Base-by-base conservation (phyloP, 306 rosid species). In the Trifolium dubium region DNA sequence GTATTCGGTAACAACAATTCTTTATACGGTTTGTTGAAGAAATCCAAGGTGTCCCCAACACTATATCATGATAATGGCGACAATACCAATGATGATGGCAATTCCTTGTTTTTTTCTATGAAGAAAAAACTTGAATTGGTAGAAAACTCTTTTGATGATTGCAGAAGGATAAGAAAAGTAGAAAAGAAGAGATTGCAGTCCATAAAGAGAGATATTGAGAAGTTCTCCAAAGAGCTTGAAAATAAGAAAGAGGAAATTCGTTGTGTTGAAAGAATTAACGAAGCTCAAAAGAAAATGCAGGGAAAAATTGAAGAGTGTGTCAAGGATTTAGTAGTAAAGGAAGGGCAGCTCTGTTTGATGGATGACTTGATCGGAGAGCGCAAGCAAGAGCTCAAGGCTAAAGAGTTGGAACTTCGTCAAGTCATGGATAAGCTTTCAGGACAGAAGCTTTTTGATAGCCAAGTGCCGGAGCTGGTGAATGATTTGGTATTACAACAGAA, bases 181-280 rank as follows among this genome's bases (percentile, higher is more conserved):
- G 76, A 60, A 72, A 72, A 79, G 72, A 19, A 77, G 59, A 87
- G 30, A 53, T 51, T 82, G 60, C 73, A 17, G 51, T 51, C 31
- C 29, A 8, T 82, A 32, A 79, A 82, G 54, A 72, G 37, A 64
- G 66, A 76, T n/a, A 58, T 82, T 19, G 80, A 75, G 59, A 62
- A 67, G 79, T 51, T 30, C 4, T 44, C 82, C 64, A 64, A 50
- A 68, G 82, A 84, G 67, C 82, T 82, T 72, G 81, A 54, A 13
- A 37, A 58, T 35, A 87, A 75, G 75, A 83, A 70, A 62, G 64
- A 67, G 30, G 81, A 87, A 35, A 31, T 78, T 37, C 58, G 35
- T 29, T 34, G 8, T 34, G 30, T 84, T 40, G 40, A 60, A 67
- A 60, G 13, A 49, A 5, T 68, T 31, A 15, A 77, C 0, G 10